Evolutionary conservation across 176 grass and related monocot genomes (phyloP), one percentile per base, ranked within the genome.

Genomic region (Triticum urartu): DNA sequence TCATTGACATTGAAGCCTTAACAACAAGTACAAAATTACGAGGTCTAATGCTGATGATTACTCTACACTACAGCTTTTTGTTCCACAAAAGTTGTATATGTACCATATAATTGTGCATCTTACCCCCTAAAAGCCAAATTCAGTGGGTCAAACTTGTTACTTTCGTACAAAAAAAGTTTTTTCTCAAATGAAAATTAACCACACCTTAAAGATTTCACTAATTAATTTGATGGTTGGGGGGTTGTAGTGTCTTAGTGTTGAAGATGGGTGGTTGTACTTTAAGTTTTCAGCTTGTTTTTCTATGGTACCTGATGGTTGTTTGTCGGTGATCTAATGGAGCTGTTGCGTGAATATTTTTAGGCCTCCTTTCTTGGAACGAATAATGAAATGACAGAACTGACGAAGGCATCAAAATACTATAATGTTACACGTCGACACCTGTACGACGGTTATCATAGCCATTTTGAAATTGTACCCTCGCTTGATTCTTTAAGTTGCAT

Each of bases 291-390:
- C n/a, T 88, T 56, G 84, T 34, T 79, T 67, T 76, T 63, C 30
- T 20, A 87, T 84, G 75, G 77, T 88, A 88, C 77, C 30, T 12
- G 89, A 81, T 80, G 60, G 76, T 62, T 12, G 28, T 87, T 75
- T 88, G 81, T 88, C 63, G 85, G 86, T 88, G 89, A 70, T 91
- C 81, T 85, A 61, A 40, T 62, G 34, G 75, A 63, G 48, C 36
- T 70, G 76, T 81, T 84, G 14, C 61, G 24, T 81, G 69, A 87
- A 81, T 81, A 87, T 84, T 38, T 75, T 18, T 48, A n/a, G 62
- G 59, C 20, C 40, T 63, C 81, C 48, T 80, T 87, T 88, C 76
- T 76, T 63, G 45, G 60, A 81, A 24, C 8, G 75, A 84, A 84
- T 80, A 78, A 87, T 58, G 43, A 71, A 72, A 34, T 26, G 39